A percentile compares a stretch with the other conserved stretches of the same genome.
Conservation (phyloP, 2,329 filamentous ascomycete genomes). For the Epichloe typhina region DNA sequence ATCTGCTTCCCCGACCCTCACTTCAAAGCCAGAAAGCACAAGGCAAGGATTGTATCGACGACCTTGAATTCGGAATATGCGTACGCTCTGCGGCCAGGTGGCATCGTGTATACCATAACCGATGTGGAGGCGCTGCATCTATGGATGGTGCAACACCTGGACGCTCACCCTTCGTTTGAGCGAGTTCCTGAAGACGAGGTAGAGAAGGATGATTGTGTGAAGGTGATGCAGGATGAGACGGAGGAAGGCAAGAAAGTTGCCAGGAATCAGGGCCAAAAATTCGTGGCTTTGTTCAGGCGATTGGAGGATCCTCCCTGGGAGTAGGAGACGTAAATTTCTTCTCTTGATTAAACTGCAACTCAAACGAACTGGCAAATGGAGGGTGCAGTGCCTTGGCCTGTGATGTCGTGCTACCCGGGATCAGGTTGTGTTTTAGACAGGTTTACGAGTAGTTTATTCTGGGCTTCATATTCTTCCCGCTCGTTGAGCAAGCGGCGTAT, state of each 20-base stretch:
- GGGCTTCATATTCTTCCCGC: too few relatives aligned
- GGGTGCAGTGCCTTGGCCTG: not conserved
- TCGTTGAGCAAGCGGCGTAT: not conserved
- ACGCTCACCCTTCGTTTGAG: conserved; percentile 66
- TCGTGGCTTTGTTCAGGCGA: conserved; percentile 76
- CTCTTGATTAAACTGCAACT: not conserved
- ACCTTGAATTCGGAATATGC: conserved; percentile 90
- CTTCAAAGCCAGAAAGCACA: conserved; percentile 96
- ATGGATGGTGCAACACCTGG: conserved; percentile 87
- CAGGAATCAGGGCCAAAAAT: conserved; percentile 82
- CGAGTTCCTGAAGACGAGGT: conserved; percentile 55
- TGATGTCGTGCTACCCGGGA: not conserved
- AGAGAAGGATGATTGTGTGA: conserved; percentile 56
- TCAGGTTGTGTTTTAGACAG: not conserved
- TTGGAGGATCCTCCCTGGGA: conserved; percentile 69
- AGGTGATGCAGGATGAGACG: conserved; percentile 68
- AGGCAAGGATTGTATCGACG: conserved; percentile 82
- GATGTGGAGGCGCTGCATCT: conserved; percentile 88
- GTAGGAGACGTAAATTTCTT: not conserved
- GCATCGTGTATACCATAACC: conserved; percentile 89
- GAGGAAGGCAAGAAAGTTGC: conserved; percentile 97
- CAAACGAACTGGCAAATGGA: not conserved
- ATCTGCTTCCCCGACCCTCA: conserved; percentile 98
- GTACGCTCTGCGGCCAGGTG: conserved; percentile 69
- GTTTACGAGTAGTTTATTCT: not conserved